Percentiles rank a stretch among this genome's conserved stretches.
These are phyloP conservation scores for Prinsepia uniflora DNA, from an alignment of 306 rosid species.

Conservation along the genomic window DNA sequence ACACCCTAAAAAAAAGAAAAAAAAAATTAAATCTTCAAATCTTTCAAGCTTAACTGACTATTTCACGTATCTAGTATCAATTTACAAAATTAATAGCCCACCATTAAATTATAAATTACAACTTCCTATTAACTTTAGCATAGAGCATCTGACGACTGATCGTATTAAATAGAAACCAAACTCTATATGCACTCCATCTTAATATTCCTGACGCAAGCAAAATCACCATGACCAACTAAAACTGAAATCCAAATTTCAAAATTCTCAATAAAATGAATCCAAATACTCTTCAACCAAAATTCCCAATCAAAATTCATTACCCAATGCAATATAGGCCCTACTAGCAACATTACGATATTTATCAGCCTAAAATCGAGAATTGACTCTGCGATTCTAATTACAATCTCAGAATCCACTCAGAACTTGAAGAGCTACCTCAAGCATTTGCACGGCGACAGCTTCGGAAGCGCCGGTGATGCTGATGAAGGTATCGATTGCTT, in stretches of 20 bases:
- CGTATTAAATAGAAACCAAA: constrained; percentile 2
- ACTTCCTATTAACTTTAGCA: background rate
- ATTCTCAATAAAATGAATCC: constrained; percentile 2
- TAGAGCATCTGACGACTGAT: background rate
- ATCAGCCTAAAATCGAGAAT: background rate
- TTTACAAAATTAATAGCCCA: background rate
- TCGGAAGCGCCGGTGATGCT: constrained; percentile 68
- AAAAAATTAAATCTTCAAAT: background rate
- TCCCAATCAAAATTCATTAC: constrained; percentile 2
- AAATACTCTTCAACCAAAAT: constrained; percentile 5
- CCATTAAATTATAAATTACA: background rate
- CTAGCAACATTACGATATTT: constrained; percentile 1
- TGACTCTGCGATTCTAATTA: constrained; percentile 8
- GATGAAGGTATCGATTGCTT: constrained; percentile 72
- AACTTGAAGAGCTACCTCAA: constrained; percentile 42
- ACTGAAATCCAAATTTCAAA: background rate
- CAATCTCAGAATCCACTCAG: background rate
- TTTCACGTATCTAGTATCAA: background rate
- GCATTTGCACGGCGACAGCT: constrained; percentile 56
- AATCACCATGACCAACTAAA: background rate
- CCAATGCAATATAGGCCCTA: constrained; percentile 29
- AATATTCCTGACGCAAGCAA: background rate
- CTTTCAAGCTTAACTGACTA: background rate
- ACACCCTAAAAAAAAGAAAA: background rate
- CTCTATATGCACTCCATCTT: background rate